Base-by-base conservation (phyloP, 495 filamentous ascomycete species). In the Neohortaea acidophila region DNA sequence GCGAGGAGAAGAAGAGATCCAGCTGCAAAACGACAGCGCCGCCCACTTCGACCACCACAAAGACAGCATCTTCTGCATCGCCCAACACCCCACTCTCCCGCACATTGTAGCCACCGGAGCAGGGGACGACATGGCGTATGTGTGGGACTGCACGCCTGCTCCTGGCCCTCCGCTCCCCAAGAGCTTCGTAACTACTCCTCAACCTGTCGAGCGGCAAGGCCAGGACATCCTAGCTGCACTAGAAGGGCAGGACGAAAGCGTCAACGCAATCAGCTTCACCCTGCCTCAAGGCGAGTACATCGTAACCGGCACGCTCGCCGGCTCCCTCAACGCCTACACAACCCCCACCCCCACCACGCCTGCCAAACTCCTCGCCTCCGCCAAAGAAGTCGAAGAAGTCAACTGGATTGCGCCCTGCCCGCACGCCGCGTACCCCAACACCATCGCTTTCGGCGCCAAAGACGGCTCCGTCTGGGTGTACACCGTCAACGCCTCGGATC, bases 401-500 rank as follows among this genome's bases (percentile, higher is more conserved):
- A 91, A 91, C 64, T 99, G 86, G 84, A 59, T 96, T 4, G 57
- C 67, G 0, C 65, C 82, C 0, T 93, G 81, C 54, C 87, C 87
- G 2, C 67, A 69, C 14, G 57, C 68, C 13, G 58, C 63, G 7
- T 69, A 79, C 53, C 69, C 75, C 18, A 91, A 94, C 57, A 74
- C 80, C n/a, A 52, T 99, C 45, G 91, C 91, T 0, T 58, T 96
- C 15, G 91, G 91, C 25, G 84, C 84, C 26, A 79, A 69, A n/a
- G 87, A 99, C 55, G 91, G 91, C 12, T 81, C 73, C 33, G 83
- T 92, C 4, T 99, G 91, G 91, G 79, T 99, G 4, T 89, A 94
- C 60, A 75, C 71, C 5, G 68, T 96, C 52, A 79, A 91, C 49
- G 57, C 69, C 14, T 60, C 63, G 7, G 73, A 81, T 46, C 36